These are phyloP conservation scores for Pulveroboletus frians DNA, from an alignment of 768 basidiomycete genomes.

Conservation along the genomic window DNA sequence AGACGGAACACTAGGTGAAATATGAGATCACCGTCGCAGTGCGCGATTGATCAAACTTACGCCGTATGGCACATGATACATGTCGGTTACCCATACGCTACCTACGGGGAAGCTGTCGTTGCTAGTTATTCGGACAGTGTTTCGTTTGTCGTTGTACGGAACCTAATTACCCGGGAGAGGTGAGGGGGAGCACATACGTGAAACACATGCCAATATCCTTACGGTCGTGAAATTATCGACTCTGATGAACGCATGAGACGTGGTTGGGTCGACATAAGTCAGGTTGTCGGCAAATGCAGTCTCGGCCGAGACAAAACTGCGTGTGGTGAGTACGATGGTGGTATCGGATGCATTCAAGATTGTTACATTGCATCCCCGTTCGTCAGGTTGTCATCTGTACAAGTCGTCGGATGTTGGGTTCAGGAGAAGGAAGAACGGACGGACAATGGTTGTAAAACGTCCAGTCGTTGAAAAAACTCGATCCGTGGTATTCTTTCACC, in stretches of 20 bases:
- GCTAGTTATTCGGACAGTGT: slow-evolving; percentile 59
- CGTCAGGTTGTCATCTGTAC: slow-evolving; percentile 61
- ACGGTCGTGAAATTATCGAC: slow-evolving; percentile 67
- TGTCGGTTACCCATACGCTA: slow-evolving; percentile 59
- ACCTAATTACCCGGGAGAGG: slow-evolving; percentile 15
- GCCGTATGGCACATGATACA: slow-evolving; percentile 61
- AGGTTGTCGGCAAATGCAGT: slow-evolving; percentile 46
- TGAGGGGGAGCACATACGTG: not conserved
- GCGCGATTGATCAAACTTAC: slow-evolving; percentile 32
- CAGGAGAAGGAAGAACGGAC: slow-evolving; percentile 15
- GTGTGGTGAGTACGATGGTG: slow-evolving; percentile 3
- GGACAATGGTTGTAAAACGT: slow-evolving; percentile 55
- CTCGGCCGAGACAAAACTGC: slow-evolving; percentile 44
- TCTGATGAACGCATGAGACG: slow-evolving; percentile 70
- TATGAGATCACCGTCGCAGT: slow-evolving; percentile 1
- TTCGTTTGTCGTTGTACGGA: slow-evolving; percentile 50
- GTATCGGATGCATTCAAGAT: not conserved
- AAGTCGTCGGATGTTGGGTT: not conserved
- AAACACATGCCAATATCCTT: slow-evolving; percentile 7
- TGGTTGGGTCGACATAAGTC: slow-evolving; percentile 55
- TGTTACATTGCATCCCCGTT: slow-evolving; percentile 56
- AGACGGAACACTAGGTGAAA: slow-evolving; percentile 55
- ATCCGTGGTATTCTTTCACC: slow-evolving; percentile 52
- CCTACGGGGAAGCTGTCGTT: slow-evolving; percentile 54
- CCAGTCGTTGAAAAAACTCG: slow-evolving; percentile 66